Base-by-base conservation (phyloP, 495 filamentous ascomycete genomes). In the Talaromyces stipitatus region DNA sequence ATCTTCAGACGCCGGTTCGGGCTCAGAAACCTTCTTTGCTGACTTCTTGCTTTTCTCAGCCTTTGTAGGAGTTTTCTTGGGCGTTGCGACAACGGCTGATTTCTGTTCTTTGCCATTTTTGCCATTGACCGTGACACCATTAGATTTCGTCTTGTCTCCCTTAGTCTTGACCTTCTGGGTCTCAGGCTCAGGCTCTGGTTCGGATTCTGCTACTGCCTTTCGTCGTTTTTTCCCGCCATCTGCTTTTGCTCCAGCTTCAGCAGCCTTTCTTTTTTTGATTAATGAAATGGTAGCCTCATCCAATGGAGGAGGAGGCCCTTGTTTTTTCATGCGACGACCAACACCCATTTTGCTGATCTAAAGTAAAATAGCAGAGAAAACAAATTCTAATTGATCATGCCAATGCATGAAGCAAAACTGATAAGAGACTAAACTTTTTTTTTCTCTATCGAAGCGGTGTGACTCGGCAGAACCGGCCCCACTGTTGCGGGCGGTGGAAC, bases 301-400 rank as follows among this genome's bases (percentile, higher is more conserved):
- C 57, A 96, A 81, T 27, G 85, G 80, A 57, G 84, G 80, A 28
- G 95, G 95, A 59, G 88, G 81, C 32, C 90, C 95, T 78, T 98
- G 94, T 74, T 97, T 96, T 69, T 88, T 85, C 86, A 96, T 92
- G 60, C 94, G 91, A 64, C 91, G 89, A 60, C 90, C 88, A 57
- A 82, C 77, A 73, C 92, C 92, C 92, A 96, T 97, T 68, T 70
- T 84, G 68, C 68, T 55, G 55, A 51, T 18, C 27, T 46, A 43
- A 33, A 33, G 30, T 23, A 48, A 26, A 48, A 26, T 26, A 24
- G 14, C 2, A 2, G 4, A 60, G 20, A 50, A 57, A 23, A n/a
- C 50, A 58, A 43, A n/a, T n/a, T n/a, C n/a, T n/a, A 57, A 57
- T 50, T 58, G 59, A 62, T 57, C 2, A 9, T 48, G 10, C 6